These are phyloP conservation scores for Kappamyces sp. DNA, from an alignment of 192 early-diverging fungal species.

Conservation along the genomic window DNA sequence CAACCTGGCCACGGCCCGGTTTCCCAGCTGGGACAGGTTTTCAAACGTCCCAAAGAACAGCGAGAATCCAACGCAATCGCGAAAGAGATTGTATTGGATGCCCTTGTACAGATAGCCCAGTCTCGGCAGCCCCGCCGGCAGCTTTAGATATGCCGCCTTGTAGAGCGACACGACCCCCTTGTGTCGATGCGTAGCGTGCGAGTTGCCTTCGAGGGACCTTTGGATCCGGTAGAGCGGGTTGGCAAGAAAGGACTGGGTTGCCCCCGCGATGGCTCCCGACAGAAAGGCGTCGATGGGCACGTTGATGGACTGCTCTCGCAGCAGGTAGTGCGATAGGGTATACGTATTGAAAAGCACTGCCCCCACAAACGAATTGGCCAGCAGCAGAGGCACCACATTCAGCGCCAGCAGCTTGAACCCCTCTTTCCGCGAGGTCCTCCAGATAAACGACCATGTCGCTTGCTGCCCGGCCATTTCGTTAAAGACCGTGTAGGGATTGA, in stretches of 20 bases:
- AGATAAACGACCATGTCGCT: conserved; percentile 21
- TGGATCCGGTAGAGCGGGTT: conserved; percentile 46
- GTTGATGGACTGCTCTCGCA: background rate
- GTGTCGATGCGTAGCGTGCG: conserved; percentile 29
- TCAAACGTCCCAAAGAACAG: conserved; percentile 53
- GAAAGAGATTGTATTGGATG: conserved; percentile 18
- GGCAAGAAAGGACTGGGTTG: conserved; percentile 34
- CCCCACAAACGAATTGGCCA: conserved; percentile 42
- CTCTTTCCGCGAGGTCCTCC: conserved; percentile 29
- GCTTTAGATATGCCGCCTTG: conserved; percentile 14
- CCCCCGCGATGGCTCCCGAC: conserved; percentile 39
- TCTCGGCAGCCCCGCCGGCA: conserved; percentile 16
- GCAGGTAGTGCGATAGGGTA: conserved; percentile 9
- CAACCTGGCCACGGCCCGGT: conserved; percentile 25
- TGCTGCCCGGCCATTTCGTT: conserved; percentile 36
- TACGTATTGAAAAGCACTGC: conserved; percentile 52
- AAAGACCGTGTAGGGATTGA: conserved; percentile 48
- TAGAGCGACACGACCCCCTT: conserved; percentile 25
- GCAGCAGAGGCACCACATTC: conserved; percentile 41
- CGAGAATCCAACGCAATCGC: conserved; percentile 37
- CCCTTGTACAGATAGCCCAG: conserved; percentile 29
- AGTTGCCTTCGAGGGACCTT: conserved; percentile 17
- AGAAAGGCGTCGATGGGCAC: conserved; percentile 26
- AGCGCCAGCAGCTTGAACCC: conserved; percentile 23
- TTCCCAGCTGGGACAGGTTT: conserved; percentile 26